Evolutionary conservation across 192 early-diverging fungal genomes (phyloP), one percentile per base, ranked within the genome.

Genomic region (Rhizophagus clarus): DNA sequence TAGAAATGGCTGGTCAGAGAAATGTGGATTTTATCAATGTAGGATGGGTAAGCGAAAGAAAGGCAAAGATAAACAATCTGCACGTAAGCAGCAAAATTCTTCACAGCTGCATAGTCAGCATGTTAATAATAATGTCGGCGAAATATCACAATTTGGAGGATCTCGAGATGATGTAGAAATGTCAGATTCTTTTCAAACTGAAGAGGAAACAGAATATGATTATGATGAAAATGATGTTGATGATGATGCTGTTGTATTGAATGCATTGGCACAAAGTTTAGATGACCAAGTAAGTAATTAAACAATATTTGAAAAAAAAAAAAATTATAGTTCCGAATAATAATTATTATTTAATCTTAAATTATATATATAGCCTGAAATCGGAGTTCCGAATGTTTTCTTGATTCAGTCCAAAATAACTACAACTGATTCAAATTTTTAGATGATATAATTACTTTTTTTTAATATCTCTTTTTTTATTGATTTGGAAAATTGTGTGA

Each of bases 1-100:
- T 76, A 83, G 87, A 61, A 79, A 83, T 83, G 51, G 87, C 2
- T 91, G 91, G 91, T 84, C 84, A 61, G 88, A 86, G 67, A 82
- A 80, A 62, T 93, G 92, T 74, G 91, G 92, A 7, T 93, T 91
- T 73, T 93, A 90, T 75, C 84, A 85, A 60, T 93, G 91, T 62
- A 61, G 85, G 4, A 75, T 62, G 32, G 29, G 17, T 9, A 76
- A 76, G n/a, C 28, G n/a, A 37, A 63, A 63, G 32, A 76, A 62
- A 76, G 26, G 24, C 3, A 28, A 28, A 15, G 49, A 74, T 20
- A 60, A 74, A 28, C 24, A n/a, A 56, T 56, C 51, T 56, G 17
- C 9, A 32, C 74, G 29, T 42, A 78, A 68, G 32, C 17, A 1
- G 37, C 62, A n/a, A 34, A 32, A 34, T n/a, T 61, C n/a, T 66